These are phyloP conservation scores for Botryosphaeria dothidea DNA, from an alignment of 2,329 filamentous ascomycete genomes.

Conservation along the genomic window DNA sequence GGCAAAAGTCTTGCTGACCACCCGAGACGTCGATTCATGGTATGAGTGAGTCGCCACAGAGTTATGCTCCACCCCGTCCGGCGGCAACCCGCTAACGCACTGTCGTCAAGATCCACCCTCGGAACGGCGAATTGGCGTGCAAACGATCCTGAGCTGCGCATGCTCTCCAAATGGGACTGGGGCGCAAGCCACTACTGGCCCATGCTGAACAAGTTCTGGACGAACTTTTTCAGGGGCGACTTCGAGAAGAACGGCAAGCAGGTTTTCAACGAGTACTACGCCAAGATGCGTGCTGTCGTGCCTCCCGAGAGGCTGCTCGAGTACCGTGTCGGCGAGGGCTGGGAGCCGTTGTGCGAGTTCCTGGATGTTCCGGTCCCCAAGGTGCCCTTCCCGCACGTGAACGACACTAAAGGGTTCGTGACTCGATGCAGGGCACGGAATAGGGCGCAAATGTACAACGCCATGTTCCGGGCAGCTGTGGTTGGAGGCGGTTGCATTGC, in stretches of 20 bases:
- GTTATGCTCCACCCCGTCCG: background rate
- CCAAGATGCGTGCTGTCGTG: conserved; percentile 49
- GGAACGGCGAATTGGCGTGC: conserved; percentile 69
- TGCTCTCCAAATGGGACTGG: conserved; percentile 61
- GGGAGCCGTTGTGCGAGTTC: conserved; percentile 57
- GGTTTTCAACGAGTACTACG: conserved; percentile 60
- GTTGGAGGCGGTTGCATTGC: conserved; percentile 52
- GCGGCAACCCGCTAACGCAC: conserved; percentile 1
- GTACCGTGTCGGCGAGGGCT: conserved; percentile 56
- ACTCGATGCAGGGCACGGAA: conserved; percentile 55
- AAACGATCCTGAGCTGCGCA: conserved; percentile 61
- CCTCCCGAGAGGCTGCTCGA: conserved; percentile 54
- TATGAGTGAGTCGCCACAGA: conserved; percentile 42
- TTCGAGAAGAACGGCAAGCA: conserved; percentile 66
- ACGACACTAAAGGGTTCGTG: conserved; percentile 49
- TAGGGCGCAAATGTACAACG: conserved; percentile 58
- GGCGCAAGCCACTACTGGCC: conserved; percentile 68
- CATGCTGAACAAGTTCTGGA: conserved; percentile 70
- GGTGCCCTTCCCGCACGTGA: conserved; percentile 21
- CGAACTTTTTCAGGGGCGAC: conserved; percentile 67
- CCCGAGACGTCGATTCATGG: conserved; percentile 67
- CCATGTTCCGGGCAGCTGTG: conserved; percentile 52
- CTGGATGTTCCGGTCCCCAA: conserved; percentile 53
- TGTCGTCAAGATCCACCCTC: conserved; percentile 54
- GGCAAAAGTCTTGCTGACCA: conserved; percentile 70